Conservation (phyloP, 2,329 filamentous ascomycete genomes). For the Lizonia empirigonia region DNA sequence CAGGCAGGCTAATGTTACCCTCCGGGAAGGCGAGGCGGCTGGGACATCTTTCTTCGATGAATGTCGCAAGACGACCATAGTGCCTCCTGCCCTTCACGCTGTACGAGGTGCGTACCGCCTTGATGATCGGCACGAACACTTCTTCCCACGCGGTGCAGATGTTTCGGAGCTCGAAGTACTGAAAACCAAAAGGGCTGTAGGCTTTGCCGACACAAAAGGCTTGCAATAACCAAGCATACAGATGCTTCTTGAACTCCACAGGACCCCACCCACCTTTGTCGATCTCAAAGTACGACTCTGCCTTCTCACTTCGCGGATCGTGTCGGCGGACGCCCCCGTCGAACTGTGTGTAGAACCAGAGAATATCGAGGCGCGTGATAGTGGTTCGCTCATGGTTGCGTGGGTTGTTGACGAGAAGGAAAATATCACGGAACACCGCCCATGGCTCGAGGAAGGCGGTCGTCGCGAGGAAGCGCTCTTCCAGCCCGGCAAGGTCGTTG, state of each 20-base stretch:
- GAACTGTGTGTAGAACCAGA: slow-evolving; percentile 44
- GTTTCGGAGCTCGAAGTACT: slow-evolving; percentile 37
- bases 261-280: slow-evolving; percentile 37
- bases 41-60: slow-evolving; percentile 36
- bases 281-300: slow-evolving; percentile 23
- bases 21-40: slow-evolving; percentile 42
- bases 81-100: slow-evolving; percentile 30
- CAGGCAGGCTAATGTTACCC: slow-evolving; percentile 27
- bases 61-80: slow-evolving; percentile 42
- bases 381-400: slow-evolving; percentile 17
- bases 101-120: slow-evolving; percentile 38
- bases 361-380: slow-evolving; percentile 31
- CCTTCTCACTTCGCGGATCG: slow-evolving; percentile 31
- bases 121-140: slow-evolving; percentile 40
- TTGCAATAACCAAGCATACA: slow-evolving; percentile 44
- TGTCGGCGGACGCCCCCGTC: slow-evolving; percentile 36
- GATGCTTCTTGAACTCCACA: slow-evolving; percentile 39
- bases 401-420: slow-evolving; percentile 27
- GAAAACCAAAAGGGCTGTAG: slow-evolving; percentile 32
- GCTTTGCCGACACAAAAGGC: slow-evolving; percentile 40
- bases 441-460: slow-evolving; percentile 42
- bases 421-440: slow-evolving; percentile 38
- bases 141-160: slow-evolving; percentile 37
- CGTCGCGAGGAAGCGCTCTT: slow-evolving; percentile 35
- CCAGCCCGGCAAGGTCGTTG: slow-evolving; percentile 27